phyloP scores from a whole-genome alignment of 2,329 filamentous ascomycete genomes.

The Periglandula ipomoeae region DNA sequence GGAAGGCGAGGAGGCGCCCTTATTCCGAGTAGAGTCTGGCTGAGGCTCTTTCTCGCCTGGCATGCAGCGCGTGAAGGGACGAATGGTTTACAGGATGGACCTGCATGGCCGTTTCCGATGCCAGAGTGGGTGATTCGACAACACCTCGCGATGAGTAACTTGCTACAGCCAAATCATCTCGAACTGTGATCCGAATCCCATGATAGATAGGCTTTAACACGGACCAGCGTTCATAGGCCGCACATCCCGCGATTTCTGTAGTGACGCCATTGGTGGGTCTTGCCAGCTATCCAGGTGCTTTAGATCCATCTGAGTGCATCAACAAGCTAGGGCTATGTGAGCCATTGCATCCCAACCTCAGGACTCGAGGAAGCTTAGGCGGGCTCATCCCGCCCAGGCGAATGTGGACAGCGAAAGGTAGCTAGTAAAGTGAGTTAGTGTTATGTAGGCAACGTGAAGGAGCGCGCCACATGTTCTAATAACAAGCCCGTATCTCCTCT shows the following conservation, averaged over 20 bases:
- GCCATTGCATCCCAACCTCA: not conserved
- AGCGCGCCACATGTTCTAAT: slow-evolving; percentile 1
- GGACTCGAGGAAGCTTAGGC: not conserved
- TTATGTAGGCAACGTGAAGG: not conserved
- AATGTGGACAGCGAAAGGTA: not conserved
- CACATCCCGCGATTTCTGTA: not conserved
- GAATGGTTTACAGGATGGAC: no score
- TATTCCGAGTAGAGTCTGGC: no score
- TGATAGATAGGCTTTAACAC: no score
- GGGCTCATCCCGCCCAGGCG: not conserved
- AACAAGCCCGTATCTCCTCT: not conserved
- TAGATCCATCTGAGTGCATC: not conserved
- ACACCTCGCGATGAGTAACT: no score
- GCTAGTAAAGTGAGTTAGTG: not conserved
- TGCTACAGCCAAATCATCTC: no score
- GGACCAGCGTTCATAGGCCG: no score
- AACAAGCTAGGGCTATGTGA: not conserved
- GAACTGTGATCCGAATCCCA: not conserved
- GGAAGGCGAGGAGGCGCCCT: no score
- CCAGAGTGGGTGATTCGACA: no score
- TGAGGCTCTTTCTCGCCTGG: no score
- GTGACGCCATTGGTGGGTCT: slow-evolving; percentile 8
- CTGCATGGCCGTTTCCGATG: no score
- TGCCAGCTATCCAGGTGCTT: slow-evolving; percentile 3
- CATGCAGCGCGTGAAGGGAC: no score